These are phyloP conservation scores for Lumnitzera racemosa DNA, from an alignment of 345 rosid genomes.

Conservation along the genomic window DNA sequence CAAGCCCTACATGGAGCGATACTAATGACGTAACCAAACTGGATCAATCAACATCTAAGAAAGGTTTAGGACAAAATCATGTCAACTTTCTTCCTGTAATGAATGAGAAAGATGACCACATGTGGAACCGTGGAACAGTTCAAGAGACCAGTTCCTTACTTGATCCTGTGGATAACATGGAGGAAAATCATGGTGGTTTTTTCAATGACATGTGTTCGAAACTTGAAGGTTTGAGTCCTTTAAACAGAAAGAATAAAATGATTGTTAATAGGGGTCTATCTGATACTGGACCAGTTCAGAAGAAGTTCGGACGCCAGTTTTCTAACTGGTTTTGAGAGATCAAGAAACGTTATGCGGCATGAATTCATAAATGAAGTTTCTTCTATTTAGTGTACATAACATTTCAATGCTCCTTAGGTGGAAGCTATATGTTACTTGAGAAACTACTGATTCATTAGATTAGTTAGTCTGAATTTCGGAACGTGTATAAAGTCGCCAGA, in stretches of 20 bases:
- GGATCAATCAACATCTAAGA: background rate
- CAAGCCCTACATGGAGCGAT: conserved; percentile 9
- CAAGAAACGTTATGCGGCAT: background rate
- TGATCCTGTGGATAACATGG: background rate
- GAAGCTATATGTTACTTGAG: too few relatives aligned
- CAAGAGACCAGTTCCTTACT: too few relatives aligned
- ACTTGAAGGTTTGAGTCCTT: conserved; percentile 12
- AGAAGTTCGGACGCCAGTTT: conserved; percentile 23
- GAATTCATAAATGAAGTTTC: too few relatives aligned
- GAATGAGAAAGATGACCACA: too few relatives aligned
- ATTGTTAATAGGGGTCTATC: conserved; percentile 16
- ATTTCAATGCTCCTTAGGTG: too few relatives aligned
- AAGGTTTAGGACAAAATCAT: background rate
- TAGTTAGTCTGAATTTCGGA: too few relatives aligned
- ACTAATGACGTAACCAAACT: background rate
- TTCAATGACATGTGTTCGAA: conserved; percentile 25
- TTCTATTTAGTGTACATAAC: too few relatives aligned
- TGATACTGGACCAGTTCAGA: conserved; percentile 15
- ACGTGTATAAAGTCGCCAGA: too few relatives aligned
- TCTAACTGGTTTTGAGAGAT: conserved; percentile 17
- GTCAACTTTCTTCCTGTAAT: too few relatives aligned
- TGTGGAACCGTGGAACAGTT: too few relatives aligned
- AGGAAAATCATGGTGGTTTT: conserved; percentile 12
- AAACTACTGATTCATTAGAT: too few relatives aligned
- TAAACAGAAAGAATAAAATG: conserved; percentile 2